phyloP scores from a whole-genome alignment of 208 protist species.

The Trypanosoma theileri region DNA sequence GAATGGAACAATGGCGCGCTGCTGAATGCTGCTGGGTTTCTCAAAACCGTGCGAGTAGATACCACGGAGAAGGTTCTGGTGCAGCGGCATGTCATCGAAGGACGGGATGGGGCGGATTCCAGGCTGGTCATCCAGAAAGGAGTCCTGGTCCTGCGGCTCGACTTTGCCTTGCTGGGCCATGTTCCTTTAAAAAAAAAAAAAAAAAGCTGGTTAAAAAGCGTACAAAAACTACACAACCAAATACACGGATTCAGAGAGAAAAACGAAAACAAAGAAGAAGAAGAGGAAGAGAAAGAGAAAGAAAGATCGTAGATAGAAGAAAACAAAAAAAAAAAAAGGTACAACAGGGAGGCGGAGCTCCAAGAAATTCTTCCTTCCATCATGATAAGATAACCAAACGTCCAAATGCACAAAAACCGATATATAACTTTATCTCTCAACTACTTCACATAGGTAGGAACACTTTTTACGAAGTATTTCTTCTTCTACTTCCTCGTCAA shows the following conservation, averaged over 20 bases:
- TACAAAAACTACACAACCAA: slow-evolving; percentile 31
- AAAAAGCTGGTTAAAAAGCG: slow-evolving; percentile 48
- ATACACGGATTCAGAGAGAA: neutral
- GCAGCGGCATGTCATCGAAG: slow-evolving; percentile 98
- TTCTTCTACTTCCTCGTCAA: slow-evolving; percentile 15
- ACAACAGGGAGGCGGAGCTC: neutral
- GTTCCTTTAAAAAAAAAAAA: slow-evolving; percentile 52
- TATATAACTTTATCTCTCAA: neutral
- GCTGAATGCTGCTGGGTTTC: slow-evolving; percentile 98
- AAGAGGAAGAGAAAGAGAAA: slow-evolving; percentile 2
- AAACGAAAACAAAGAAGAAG: slow-evolving; percentile 15
- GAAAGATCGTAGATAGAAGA: neutral
- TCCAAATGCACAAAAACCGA: neutral
- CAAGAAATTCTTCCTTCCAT: neutral
- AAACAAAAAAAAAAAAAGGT: slow-evolving; percentile 13
- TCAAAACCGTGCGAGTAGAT: slow-evolving; percentile 99
- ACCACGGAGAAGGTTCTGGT: slow-evolving; percentile 95
- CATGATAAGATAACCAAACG: slow-evolving; percentile 62
- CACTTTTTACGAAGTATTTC: slow-evolving; percentile 16
- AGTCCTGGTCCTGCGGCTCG: slow-evolving; percentile 88
- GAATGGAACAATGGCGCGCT: slow-evolving; percentile 97
- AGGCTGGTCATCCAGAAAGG: slow-evolving; percentile 88
- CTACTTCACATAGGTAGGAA: neutral
- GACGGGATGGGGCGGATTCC: slow-evolving; percentile 87
- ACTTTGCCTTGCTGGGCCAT: slow-evolving; percentile 82